Evolutionary conservation across 2,329 filamentous ascomycete species (phyloP), one percentile per base, ranked within the genome.

Genomic region (Exophiala xenobiotica): DNA sequence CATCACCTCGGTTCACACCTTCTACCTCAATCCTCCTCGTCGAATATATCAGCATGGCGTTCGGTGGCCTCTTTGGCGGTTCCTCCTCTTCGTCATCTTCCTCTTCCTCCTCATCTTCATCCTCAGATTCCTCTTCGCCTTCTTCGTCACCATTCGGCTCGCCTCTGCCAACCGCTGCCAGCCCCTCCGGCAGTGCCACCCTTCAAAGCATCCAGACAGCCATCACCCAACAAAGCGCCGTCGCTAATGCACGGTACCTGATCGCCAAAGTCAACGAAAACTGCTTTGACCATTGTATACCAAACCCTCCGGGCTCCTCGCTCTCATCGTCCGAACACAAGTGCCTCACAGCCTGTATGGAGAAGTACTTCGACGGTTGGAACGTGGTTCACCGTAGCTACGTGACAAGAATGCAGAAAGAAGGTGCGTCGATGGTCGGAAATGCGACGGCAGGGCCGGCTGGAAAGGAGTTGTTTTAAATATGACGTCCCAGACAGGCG

Each of bases 321-420:
- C 72, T 91, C 49, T 85, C 83, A 43, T 80, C 78, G 70, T 71
- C 78, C 70, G 88, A 92, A 69, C 76, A 82, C 65, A 76, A 79
- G 18, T 92, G 88, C 74, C 78, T 88, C 65, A 87, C 80, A 16
- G 77, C 79, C 54, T 92, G 88, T 75, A 88, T 90, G 82, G 87
- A 91, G 64, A 91, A 91, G 71, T 92, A 91, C 77, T 88, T 91
- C 77, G 74, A 78, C 24, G 80, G 86, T 8, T 92, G 88, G 88
- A 90, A 90, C 72, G 74, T 79, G 57, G 83, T 88, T 64, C 87
- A 84, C 73, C 70, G 77, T 41, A 77, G 83, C 33, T 90, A 89
- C 68, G 80, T 89, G 64, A 70, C 71, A 57, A 78, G 81, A 61
- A 70, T 83, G 70, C 82, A 85, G 69, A 76, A 78, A 59, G 83